phyloP scores from a whole-genome alignment of 768 basidiomycete species.

The Tylopilus cervinicoccineus region DNA sequence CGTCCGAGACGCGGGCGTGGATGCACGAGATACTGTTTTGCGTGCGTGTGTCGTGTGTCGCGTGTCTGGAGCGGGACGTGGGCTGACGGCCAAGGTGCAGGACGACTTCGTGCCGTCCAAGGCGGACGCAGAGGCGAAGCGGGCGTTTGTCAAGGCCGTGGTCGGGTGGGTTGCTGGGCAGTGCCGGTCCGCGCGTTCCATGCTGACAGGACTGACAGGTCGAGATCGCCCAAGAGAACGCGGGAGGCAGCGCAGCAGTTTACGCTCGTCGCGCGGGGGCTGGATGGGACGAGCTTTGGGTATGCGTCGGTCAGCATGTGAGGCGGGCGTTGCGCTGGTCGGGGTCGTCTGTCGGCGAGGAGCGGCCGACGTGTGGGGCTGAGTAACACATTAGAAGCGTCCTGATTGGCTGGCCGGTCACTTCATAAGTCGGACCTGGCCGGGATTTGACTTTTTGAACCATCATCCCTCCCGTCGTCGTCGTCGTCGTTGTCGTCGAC shows the following conservation, averaged over 20 bases:
- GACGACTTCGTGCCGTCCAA: constrained; percentile 70
- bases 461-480: neutral
- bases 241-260: constrained; percentile 87
- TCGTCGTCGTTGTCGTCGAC: constrained; percentile 24
- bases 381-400: no score
- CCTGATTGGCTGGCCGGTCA: constrained; percentile 18
- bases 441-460: constrained; percentile 19
- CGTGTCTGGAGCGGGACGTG: constrained; percentile 1
- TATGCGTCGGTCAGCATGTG: constrained; percentile 66
- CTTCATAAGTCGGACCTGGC: constrained; percentile 16
- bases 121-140: constrained; percentile 72
- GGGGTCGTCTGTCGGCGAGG: neutral
- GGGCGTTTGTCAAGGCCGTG: constrained; percentile 70
- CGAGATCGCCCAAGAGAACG: constrained; percentile 68
- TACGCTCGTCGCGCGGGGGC: constrained; percentile 75
- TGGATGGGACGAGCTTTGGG: constrained; percentile 84
- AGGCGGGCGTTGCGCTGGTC: constrained; percentile 1
- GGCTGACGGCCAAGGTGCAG: constrained; percentile 33
- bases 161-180: constrained; percentile 55
- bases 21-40: constrained; percentile 66
- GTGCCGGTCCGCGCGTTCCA: no score
- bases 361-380: no score
- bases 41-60: constrained; percentile 35
- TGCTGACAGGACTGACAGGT: constrained; percentile 44
- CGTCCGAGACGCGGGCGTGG: constrained; percentile 60